These are phyloP conservation scores for Paraleonurus japonicus DNA, from an alignment of 257 asterid species.

Conservation along the genomic window DNA sequence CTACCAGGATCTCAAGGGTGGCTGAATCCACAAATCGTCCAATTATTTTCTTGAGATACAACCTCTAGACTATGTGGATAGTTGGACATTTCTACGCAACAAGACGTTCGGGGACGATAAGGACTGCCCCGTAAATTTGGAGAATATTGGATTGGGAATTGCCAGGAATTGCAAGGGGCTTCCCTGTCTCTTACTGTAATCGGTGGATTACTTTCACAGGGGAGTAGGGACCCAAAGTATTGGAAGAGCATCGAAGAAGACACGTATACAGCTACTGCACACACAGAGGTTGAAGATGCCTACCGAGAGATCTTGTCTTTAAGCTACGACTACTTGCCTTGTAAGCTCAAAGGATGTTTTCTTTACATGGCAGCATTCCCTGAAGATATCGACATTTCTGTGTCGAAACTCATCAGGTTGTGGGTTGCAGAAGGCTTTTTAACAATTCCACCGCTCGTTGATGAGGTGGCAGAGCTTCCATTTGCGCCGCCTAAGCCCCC, in stretches of 20 bases:
- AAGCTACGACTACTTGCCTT: slow-evolving; percentile 37
- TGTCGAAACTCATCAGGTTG: slow-evolving; percentile 25
- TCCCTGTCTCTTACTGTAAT: slow-evolving; percentile 29
- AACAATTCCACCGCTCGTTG: neutral
- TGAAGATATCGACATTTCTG: slow-evolving; percentile 28
- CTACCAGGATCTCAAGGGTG: slow-evolving; percentile 7
- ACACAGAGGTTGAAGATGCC: neutral
- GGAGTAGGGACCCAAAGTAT: neutral
- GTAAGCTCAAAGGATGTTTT: slow-evolving; percentile 32
- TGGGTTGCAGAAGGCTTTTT: slow-evolving; percentile 47
- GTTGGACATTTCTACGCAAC: slow-evolving; percentile 23
- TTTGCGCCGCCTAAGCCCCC: neutral
- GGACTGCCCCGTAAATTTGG: slow-evolving; percentile 16
- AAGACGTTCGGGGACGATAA: slow-evolving; percentile 3
- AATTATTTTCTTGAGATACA: neutral
- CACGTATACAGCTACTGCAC: neutral
- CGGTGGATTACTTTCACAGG: slow-evolving; percentile 36
- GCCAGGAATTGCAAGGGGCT: slow-evolving; percentile 29
- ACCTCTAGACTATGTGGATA: neutral
- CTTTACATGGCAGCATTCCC: slow-evolving; percentile 44
- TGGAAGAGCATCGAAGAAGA: slow-evolving; percentile 29
- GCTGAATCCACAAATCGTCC: neutral
- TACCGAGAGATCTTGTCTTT: too few species aligned
- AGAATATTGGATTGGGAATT: slow-evolving; percentile 5
- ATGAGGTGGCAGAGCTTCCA: too few species aligned